These are phyloP conservation scores for Leccinum subtestaceum DNA, from an alignment of 768 basidiomycete genomes.

Conservation along the genomic window DNA sequence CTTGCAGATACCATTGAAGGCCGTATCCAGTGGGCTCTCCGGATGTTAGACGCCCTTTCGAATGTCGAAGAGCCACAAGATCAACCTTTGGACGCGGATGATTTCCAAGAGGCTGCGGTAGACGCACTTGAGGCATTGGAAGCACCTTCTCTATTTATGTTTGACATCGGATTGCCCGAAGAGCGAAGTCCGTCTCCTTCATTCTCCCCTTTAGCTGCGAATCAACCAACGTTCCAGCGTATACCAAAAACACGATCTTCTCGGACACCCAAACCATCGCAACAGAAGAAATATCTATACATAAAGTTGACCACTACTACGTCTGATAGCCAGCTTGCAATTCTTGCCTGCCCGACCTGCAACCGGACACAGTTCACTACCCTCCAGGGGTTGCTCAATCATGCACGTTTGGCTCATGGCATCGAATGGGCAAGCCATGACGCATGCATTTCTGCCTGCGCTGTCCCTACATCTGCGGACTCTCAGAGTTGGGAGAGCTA, in stretches of 20 bases:
- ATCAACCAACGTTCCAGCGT: conserved; percentile 16
- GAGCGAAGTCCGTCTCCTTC: conserved; percentile 24
- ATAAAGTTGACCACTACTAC: conserved; percentile 34
- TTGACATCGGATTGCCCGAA: conserved; percentile 25
- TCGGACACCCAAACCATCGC: conserved; percentile 26
- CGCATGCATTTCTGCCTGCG: conserved; percentile 47
- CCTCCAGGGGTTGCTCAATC: conserved; percentile 51
- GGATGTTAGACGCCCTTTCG: conserved; percentile 37
- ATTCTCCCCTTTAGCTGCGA: conserved; percentile 16
- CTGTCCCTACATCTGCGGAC: conserved; percentile 34
- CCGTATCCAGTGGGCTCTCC: conserved; percentile 45
- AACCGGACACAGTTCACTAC: conserved; percentile 47
- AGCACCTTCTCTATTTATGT: conserved; percentile 36
- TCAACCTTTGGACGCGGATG: conserved; percentile 24
- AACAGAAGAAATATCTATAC: conserved; percentile 39
- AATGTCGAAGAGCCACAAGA: conserved; percentile 15
- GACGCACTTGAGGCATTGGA: conserved; percentile 44
- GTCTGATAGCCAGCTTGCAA: conserved; percentile 28
- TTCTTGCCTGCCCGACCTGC: conserved; percentile 44
- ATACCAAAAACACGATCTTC: conserved; percentile 27
- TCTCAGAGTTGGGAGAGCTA: conserved; percentile 34
- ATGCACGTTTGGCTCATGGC: conserved; percentile 48
- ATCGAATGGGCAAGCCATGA: conserved; percentile 51
- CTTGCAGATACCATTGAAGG: conserved; percentile 42
- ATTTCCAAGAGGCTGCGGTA: conserved; percentile 40